Percentiles rank a stretch among this genome's conserved stretches.
Evolutionary conservation across 306 rosid species (phyloP).

Genomic region (Gastrolobium villosum): DNA sequence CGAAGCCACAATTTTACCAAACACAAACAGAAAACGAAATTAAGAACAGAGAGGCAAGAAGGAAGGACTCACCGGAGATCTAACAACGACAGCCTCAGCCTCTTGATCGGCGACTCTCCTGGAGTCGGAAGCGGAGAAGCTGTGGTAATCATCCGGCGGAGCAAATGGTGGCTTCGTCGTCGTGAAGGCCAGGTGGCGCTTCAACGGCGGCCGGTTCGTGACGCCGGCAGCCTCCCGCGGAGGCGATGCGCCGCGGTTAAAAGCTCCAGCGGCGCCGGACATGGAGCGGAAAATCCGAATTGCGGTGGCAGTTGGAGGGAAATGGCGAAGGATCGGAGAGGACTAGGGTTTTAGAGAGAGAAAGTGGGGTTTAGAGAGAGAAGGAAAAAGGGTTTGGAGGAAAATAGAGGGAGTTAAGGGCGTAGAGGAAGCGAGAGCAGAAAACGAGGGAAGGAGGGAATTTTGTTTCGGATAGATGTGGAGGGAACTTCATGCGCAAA

Average conservation of each 20-base stretch:
- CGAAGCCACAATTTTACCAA: neutral
- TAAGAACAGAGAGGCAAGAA: neutral
- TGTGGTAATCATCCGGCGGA: conserved; percentile 79
- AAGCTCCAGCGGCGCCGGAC: conserved; percentile 77
- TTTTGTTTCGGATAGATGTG: conserved; percentile 98
- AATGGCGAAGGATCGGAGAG: conserved; percentile 12
- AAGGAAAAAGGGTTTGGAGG: conserved; percentile 43
- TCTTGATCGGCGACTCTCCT: conserved; percentile 63
- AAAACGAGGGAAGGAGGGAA: conserved; percentile 99
- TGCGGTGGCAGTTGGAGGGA: conserved; percentile 14
- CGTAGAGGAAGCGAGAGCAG: conserved; percentile 60
- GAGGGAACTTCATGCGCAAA: conserved; percentile 82
- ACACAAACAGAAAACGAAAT: neutral
- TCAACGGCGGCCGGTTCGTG: conserved; percentile 70
- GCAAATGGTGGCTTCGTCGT: conserved; percentile 83
- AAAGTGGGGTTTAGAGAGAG: conserved; percentile 49
- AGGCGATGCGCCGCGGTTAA: conserved; percentile 59
- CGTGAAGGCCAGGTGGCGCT: conserved; percentile 78
- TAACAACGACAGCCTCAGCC: conserved; percentile 74
- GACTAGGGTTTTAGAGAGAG: conserved; percentile 58
- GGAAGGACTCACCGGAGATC: conserved; percentile 75
- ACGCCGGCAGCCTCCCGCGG: conserved; percentile 44
- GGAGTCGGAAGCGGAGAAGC: conserved; percentile 57
- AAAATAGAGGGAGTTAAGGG: conserved; percentile 44
- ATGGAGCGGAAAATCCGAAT: conserved; percentile 52